Percentiles rank a stretch among this genome's conserved stretches.
Conservation (phyloP, 2,329 filamentous ascomycete species). For the Fusarium odoratissimum region DNA sequence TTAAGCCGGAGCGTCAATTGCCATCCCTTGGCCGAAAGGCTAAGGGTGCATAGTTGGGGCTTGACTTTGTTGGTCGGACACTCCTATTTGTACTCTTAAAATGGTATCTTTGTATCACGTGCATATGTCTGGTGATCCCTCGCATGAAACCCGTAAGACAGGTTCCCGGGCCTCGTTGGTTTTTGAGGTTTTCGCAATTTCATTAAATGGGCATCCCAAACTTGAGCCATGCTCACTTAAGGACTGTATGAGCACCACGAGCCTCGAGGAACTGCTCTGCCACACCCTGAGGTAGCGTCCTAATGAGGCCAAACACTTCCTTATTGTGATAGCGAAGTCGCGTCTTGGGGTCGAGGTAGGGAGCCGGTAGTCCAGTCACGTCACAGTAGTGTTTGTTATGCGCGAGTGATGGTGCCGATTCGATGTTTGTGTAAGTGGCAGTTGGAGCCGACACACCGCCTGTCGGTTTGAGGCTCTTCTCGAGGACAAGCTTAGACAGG, state of each 20-base stretch:
- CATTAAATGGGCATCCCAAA: constrained; percentile 7
- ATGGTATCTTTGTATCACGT: constrained; percentile 15
- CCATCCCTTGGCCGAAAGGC: constrained; percentile 83
- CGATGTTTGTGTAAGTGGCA: constrained; percentile 95
- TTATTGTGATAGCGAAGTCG: constrained; percentile 91
- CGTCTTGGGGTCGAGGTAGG: constrained; percentile 95
- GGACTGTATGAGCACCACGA: constrained; percentile 89
- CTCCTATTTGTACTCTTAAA: constrained; percentile 24
- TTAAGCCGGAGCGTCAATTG: constrained; percentile 99
- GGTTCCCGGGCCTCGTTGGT: not conserved
- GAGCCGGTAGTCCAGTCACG: constrained; percentile 90
- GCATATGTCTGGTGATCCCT: constrained; percentile 13
- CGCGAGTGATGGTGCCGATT: constrained; percentile 88
- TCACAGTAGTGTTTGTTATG: constrained; percentile 94
- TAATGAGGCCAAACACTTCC: constrained; percentile 88
- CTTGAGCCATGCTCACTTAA: constrained; percentile 72
- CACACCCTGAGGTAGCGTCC: constrained; percentile 81
- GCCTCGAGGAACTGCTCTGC: constrained; percentile 91
- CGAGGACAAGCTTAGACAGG: constrained; percentile 86
- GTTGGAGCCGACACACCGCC: constrained; percentile 65
- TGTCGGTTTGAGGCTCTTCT: constrained; percentile 73
- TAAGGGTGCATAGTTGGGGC: constrained; percentile 85
- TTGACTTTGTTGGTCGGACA: constrained; percentile 97
- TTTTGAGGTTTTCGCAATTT: constrained; percentile 6
- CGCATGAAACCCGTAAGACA: not conserved